Evolutionary conservation across 192 early-diverging fungal genomes (phyloP).

Genomic region (Coemansia sp.): DNA sequence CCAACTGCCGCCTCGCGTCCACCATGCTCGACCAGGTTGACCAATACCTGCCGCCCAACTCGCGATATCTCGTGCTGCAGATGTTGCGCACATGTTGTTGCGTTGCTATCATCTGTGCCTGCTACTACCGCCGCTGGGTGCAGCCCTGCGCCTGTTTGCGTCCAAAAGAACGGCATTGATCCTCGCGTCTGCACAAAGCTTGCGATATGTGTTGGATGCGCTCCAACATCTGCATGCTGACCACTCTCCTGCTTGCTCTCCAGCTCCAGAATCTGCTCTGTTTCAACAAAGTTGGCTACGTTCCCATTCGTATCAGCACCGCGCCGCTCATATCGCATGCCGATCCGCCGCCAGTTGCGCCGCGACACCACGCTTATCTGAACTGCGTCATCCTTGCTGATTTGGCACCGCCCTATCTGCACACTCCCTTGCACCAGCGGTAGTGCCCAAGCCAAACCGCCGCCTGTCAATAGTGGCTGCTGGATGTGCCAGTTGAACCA

Average conservation of each 20-base stretch:
- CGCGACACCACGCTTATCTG: conserved; percentile 70
- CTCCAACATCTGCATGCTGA: not conserved
- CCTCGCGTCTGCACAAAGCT: conserved; percentile 93
- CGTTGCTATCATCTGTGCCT: conserved; percentile 57
- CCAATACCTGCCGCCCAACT: conserved; percentile 60
- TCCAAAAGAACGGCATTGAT: conserved; percentile 80
- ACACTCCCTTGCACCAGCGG: conserved; percentile 71
- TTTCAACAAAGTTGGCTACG: conserved; percentile 96
- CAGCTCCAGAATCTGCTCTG: conserved; percentile 83
- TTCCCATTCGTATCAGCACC: conserved; percentile 84
- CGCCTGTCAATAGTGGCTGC: conserved; percentile 13
- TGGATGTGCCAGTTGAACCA: conserved; percentile 49
- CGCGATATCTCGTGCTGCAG: conserved; percentile 54
- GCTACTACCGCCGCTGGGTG: conserved; percentile 66
- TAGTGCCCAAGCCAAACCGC: conserved; percentile 29
- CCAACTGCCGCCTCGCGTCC: conserved; percentile 69
- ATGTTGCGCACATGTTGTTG: conserved; percentile 57
- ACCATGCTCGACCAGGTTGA: conserved; percentile 68
- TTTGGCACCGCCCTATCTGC: conserved; percentile 62
- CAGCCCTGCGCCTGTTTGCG: conserved; percentile 67
- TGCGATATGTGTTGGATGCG: conserved; percentile 52
- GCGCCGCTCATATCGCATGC: conserved; percentile 85
- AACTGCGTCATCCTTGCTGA: conserved; percentile 58
- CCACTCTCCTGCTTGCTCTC: conserved; percentile 19
- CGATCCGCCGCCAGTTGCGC: conserved; percentile 58